Evolutionary conservation across 345 rosid species (phyloP).

Genomic region (Hevea brasiliensis): DNA sequence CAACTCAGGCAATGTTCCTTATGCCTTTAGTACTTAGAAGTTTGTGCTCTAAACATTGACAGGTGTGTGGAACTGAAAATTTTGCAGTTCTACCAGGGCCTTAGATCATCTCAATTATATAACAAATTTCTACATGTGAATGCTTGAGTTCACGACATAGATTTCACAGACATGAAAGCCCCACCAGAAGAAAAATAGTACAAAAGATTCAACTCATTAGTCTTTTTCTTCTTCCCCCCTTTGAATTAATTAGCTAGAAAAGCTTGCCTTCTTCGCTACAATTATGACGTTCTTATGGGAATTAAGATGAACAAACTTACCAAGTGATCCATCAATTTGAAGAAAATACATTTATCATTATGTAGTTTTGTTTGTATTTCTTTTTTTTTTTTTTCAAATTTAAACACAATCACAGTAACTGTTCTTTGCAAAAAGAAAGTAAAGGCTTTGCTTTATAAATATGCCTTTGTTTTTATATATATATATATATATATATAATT

Average conservation of each 20-base stretch:
- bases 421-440: background rate
- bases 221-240: background rate
- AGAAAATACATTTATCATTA: too few relatives aligned
- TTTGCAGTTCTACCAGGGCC: conserved; percentile 18
- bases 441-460: background rate
- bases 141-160: conserved; percentile 19
- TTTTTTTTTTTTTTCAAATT: too few relatives aligned
- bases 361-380: too few relatives aligned
- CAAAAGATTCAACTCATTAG: background rate
- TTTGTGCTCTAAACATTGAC: conserved; percentile 45
- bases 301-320: too few relatives aligned
- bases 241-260: too few relatives aligned
- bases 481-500: too few relatives aligned
- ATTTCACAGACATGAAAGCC: conserved; percentile 17
- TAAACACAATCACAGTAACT: too few relatives aligned
- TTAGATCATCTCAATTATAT: background rate
- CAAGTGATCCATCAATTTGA: too few relatives aligned
- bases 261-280: too few relatives aligned
- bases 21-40: conserved; percentile 58
- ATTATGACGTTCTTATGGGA: too few relatives aligned
- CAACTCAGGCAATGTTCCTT: conserved; percentile 72
- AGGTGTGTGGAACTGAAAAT: conserved; percentile 30
- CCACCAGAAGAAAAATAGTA: conserved; percentile 2
- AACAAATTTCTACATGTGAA: conserved; percentile 7
- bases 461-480: too few relatives aligned